phyloP scores from a whole-genome alignment of 768 basidiomycete species.

The Lactarius evosmus region DNA sequence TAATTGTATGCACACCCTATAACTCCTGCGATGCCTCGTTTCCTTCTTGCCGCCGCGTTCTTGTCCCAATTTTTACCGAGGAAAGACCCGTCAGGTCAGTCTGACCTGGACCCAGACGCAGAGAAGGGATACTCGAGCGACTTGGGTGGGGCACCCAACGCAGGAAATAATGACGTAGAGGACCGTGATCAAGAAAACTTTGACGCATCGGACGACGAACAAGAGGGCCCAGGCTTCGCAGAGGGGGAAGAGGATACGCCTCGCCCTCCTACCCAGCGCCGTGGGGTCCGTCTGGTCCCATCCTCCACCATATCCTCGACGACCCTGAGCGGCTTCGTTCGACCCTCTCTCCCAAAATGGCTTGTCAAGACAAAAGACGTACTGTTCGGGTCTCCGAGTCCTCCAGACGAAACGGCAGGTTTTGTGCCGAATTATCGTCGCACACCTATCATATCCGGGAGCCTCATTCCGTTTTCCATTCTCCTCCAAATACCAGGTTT shows the following conservation, averaged over 20 bases:
- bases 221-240: neutral
- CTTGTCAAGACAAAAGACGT: conserved; percentile 26
- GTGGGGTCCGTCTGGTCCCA: neutral
- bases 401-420: conserved; percentile 25
- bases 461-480: conserved; percentile 71
- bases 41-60: neutral
- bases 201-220: conserved; percentile 11
- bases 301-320: conserved; percentile 2
- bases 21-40: conserved; percentile 6
- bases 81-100: neutral
- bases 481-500: conserved; percentile 80
- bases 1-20: neutral
- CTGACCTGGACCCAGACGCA: neutral
- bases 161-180: neutral
- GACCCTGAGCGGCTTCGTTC: neutral
- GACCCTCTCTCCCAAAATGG: conserved; percentile 20
- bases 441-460: conserved; percentile 63
- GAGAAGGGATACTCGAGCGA: conserved; percentile 1
- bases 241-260: neutral
- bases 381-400: conserved; percentile 27
- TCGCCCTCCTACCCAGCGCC: neutral
- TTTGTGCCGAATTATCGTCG: conserved; percentile 56
- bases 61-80: neutral
- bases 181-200: neutral
- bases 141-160: neutral